Conservation (phyloP, 352 stramenopile genomes). For the Phytophthora fragariaefolia region DNA sequence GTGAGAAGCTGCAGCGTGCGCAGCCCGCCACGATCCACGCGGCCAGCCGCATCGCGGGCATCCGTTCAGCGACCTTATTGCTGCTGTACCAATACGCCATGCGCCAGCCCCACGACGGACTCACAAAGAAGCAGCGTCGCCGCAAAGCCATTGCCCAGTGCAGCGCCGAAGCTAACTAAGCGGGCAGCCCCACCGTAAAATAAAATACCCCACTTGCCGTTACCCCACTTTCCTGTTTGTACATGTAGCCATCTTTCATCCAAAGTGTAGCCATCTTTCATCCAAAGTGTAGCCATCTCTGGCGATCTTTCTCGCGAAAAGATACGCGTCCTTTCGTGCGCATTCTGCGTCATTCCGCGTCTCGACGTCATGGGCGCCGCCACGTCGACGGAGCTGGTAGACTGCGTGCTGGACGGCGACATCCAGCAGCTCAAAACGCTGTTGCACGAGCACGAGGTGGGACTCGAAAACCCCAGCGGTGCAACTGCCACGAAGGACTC, state of each 20-base stretch:
- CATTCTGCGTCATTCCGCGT: slow-evolving; percentile 8
- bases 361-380: slow-evolving; percentile 26
- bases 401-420: slow-evolving; percentile 63
- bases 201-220: slow-evolving; percentile 5
- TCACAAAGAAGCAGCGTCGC: slow-evolving; percentile 40
- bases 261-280: slow-evolving; percentile 15
- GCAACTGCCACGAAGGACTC: slow-evolving; percentile 14
- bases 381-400: slow-evolving; percentile 40
- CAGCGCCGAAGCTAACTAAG: slow-evolving; percentile 13
- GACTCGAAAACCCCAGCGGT: slow-evolving; percentile 5
- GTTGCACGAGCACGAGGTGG: slow-evolving; percentile 31
- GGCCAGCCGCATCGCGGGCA: slow-evolving; percentile 94
- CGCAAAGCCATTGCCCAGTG: slow-evolving; percentile 27
- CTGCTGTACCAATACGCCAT: slow-evolving; percentile 79
- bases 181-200: slow-evolving; percentile 13
- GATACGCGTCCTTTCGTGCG: slow-evolving; percentile 30
- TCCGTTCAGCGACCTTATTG: slow-evolving; percentile 79
- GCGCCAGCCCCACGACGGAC: slow-evolving; percentile 40
- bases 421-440: slow-evolving; percentile 54
- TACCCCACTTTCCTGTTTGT: too few relatives aligned
- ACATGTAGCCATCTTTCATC: slow-evolving; percentile 26
- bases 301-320: slow-evolving; percentile 28
- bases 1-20: slow-evolving; percentile 91
- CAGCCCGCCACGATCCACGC: slow-evolving; percentile 94
- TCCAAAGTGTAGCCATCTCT: slow-evolving; percentile 19